Evolutionary conservation across 208 protist species (phyloP).

Genomic region (Lotmaria passim): DNA sequence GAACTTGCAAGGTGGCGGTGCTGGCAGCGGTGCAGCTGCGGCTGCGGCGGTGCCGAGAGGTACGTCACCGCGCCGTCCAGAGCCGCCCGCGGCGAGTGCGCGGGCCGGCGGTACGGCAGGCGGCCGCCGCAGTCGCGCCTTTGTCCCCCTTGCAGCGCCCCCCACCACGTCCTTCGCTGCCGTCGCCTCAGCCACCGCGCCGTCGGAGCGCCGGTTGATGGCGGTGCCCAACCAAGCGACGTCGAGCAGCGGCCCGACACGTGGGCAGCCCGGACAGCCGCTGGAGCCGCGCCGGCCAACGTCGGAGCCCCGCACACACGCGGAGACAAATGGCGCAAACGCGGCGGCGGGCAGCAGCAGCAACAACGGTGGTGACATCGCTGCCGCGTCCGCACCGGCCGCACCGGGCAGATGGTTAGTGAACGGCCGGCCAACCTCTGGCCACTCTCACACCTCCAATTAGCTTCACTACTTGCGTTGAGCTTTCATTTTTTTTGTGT

Average conservation of each 20-base stretch:
- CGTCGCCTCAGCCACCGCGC: not conserved
- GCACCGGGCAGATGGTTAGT: conserved; percentile 26
- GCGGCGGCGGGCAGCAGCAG: conserved; percentile 1
- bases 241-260: not conserved
- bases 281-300: conserved; percentile 21
- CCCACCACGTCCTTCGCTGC: not conserved
- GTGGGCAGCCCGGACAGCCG: not conserved
- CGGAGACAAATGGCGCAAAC: not conserved
- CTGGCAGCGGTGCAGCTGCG: not conserved
- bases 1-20: not conserved
- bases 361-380: not conserved
- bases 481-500: not conserved
- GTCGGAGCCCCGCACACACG: conserved; percentile 22
- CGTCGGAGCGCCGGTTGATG: not conserved
- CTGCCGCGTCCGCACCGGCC: not conserved
- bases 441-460: not conserved
- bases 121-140: conserved; percentile 3
- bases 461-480: not conserved
- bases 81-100: conserved; percentile 10
- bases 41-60: not conserved
- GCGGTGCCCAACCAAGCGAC: not conserved
- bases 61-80: conserved; percentile 5
- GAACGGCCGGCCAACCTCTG: conserved; percentile 16
- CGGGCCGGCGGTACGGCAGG: not conserved
- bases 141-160: not conserved